Evolutionary conservation across 2,329 filamentous ascomycete species (phyloP), one percentile per base, ranked within the genome.

Genomic region (Ploettnerulaceae sp.): DNA sequence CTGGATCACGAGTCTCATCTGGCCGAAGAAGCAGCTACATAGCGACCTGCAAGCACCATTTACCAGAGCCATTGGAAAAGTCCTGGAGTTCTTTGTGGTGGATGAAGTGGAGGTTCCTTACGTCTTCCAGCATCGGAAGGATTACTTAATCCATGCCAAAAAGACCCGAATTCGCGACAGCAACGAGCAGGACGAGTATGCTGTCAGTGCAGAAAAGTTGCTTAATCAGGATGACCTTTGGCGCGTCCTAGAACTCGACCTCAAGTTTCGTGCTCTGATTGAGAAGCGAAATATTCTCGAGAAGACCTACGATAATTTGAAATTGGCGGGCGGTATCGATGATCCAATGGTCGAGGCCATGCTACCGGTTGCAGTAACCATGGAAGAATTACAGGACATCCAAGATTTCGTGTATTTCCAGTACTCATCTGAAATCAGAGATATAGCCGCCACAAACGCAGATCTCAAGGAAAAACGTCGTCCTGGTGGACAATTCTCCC

Each of bases 381-480:
- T 96, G 74, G 93, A 98, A 64, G 93, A 98, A 64, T 75, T 98
- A 14, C 93, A 98, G 64, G 93, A 98, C 65, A 70, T 98, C 17
- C 91, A 97, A 63, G 93, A 98, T 61, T 97, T 97, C 60, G 72
- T 97, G 43, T 89, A 97, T 62, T 98, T 98, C 67, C 86, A 90
- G 61, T 97, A 97, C 60, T 81, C 86, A 4, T 73, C 81, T 3
- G 82, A 95, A 64, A 73, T 97, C 38, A 91, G 87, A 63, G 90
- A 97, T 53, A 68, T 94, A 37, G 79, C 82, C 11, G 71, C 80
- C 14, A 74, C 81, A 51, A 75, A 81, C 31, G 73, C 76, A 11
- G 80, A 80, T 45, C 68, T 74, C 7, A 84, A 84, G 50, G 81
- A 81, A 48, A 84, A 63, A 36, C 81, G 83, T 50, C 84, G 90